Evolutionary conservation across 305 asterid species (phyloP), one percentile per base, ranked within the genome.

Genomic region (Galium porrigens): DNA sequence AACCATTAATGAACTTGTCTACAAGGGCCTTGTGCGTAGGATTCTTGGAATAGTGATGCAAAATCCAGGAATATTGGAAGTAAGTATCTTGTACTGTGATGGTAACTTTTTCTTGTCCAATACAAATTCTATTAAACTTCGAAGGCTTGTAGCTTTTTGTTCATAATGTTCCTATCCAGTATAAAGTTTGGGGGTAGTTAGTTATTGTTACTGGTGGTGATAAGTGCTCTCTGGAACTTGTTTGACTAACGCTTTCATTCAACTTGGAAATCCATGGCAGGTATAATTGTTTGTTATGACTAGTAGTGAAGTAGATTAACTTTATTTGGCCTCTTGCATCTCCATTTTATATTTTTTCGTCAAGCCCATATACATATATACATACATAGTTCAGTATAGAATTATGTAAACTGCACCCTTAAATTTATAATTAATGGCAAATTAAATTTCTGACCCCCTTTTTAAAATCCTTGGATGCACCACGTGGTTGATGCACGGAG

Each of bases 61-160:
- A 81, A 85, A 87, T 80, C 96, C 99, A 22, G 99, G 95, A 77
- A 89, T 87, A 68, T 69, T 85, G 58, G 94, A 89, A 90, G 98
- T 91, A 70, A 71, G 70, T 59, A 30, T 58, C 68, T 61, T 65
- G 9, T 17, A 20, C 3, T 42, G 29, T 70, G 53, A 58, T 25
- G 34, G 37, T 17, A 22, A 41, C 11, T 27, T 33, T 59, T 52
- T 46, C 15, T 46, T n/a, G 5, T 55, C 51, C 37, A 58, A 22
- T 9, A 4, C 41, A 58, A 17, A 27, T 18, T 58, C 37, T 56
- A 22, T 17, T 10, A 0, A 2, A 12, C 51, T 41, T 7, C 1
- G 17, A 67, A 18, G 27, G 3, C 55, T 57, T 54, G 42, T 5
- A 11, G 22, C 69, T 39, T 22, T 18, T 27, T 56, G 25, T 6